A percentile compares a stretch with the other conserved stretches of the same genome.
phyloP scores from a whole-genome alignment of 1,284 basidiomycete genomes.

The Boletus smithii region DNA sequence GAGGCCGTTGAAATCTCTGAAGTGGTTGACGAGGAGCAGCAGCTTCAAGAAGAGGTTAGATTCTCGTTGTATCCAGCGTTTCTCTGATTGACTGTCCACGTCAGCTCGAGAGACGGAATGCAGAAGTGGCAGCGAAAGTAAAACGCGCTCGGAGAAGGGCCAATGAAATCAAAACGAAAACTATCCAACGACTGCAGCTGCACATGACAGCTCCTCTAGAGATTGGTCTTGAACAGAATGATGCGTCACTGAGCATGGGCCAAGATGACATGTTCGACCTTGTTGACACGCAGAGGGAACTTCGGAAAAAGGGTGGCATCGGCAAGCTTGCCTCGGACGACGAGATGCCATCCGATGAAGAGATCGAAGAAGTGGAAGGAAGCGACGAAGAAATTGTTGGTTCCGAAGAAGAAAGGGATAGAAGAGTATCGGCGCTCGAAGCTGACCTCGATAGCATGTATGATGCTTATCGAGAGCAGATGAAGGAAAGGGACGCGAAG shows the following conservation, averaged over 20 bases:
- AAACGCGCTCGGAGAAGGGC: conserved; percentile 84
- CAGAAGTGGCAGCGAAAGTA: conserved; percentile 68
- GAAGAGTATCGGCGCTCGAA: conserved; percentile 68
- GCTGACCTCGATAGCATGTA: conserved; percentile 87
- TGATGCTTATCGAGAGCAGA: conserved; percentile 79
- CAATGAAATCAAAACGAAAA: conserved; percentile 87
- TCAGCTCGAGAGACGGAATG: conserved; percentile 82
- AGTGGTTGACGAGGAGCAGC: conserved; percentile 80
- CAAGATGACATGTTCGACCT: conserved; percentile 89
- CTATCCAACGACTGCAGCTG: conserved; percentile 93
- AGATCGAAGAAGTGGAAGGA: conserved; percentile 41
- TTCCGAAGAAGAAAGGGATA: conserved; percentile 70
- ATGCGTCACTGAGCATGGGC: conserved; percentile 64
- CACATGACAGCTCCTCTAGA: conserved; percentile 97
- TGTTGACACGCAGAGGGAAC: conserved; percentile 50
- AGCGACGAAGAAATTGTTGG: conserved; percentile 54
- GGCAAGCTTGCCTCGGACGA: conserved; percentile 50
- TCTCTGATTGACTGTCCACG: conserved; percentile 3
- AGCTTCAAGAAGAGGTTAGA: conserved; percentile 83
- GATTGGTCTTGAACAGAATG: conserved; percentile 87
- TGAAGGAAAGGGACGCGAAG: conserved; percentile 87
- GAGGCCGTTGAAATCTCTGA: conserved; percentile 76
- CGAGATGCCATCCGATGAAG: conserved; percentile 39
- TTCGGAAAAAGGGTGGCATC: conserved; percentile 45
- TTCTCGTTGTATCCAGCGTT: neutral